These are phyloP conservation scores for Rhodotorula sp. DNA, from an alignment of 1,284 basidiomycete genomes.

Conservation along the genomic window DNA sequence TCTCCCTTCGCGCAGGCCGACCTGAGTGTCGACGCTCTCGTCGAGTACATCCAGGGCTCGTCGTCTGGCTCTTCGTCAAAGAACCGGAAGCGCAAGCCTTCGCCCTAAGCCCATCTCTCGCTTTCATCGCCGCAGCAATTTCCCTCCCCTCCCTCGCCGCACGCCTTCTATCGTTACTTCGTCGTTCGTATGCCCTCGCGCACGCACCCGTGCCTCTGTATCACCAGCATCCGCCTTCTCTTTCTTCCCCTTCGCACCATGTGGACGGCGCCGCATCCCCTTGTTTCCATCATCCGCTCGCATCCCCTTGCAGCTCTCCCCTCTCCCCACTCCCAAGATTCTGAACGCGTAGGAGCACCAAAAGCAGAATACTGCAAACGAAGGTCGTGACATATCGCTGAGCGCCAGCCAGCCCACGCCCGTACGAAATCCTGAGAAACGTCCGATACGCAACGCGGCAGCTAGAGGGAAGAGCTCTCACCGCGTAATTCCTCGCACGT, in stretches of 20 bases:
- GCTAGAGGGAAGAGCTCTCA: no score
- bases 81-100: conserved; percentile 20
- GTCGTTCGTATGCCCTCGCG: not conserved
- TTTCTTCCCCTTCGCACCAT: not conserved
- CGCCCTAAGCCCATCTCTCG: not conserved
- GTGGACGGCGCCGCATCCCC: not conserved
- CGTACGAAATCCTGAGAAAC: no score
- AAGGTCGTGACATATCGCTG: no score
- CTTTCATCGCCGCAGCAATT: no score
- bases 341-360: no score
- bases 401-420: no score
- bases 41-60: conserved; percentile 51
- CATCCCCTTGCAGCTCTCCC: not conserved
- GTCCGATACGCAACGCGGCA: no score
- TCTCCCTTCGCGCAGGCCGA: conserved; percentile 36
- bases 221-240: not conserved
- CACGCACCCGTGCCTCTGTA: not conserved
- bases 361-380: no score
- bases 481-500: no score
- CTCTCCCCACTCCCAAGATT: not conserved
- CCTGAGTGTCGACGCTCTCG: conserved; percentile 54
- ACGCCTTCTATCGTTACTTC: not conserved
- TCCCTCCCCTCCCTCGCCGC: not conserved
- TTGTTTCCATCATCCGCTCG: not conserved
- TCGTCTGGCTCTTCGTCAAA: conserved; percentile 13